These are phyloP conservation scores for Aspergillus sparsus DNA, from an alignment of 495 filamentous ascomycete species.

Conservation along the genomic window DNA sequence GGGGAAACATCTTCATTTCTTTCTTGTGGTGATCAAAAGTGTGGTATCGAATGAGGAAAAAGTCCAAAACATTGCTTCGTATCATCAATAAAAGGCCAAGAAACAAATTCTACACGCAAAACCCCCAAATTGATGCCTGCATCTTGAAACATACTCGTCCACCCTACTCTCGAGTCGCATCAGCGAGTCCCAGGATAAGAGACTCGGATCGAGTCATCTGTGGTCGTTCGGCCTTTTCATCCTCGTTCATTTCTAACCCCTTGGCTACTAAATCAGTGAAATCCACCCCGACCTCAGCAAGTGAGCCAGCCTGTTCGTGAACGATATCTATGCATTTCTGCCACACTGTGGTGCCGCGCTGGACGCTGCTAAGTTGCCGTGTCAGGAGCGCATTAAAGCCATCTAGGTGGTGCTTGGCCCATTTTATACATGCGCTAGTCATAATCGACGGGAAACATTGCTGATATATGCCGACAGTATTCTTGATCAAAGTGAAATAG, in stretches of 20 bases:
- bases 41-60: too few relatives aligned
- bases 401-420: conserved; percentile 91
- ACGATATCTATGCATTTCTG: conserved; percentile 81
- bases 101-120: not conserved
- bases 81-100: too few relatives aligned
- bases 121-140: not conserved
- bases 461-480: conserved; percentile 86
- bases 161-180: conserved; percentile 16
- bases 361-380: conserved; percentile 80
- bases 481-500: conserved; percentile 90
- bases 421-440: conserved; percentile 91
- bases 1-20: too few relatives aligned
- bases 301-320: conserved; percentile 72
- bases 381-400: conserved; percentile 81
- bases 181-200: conserved; percentile 27
- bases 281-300: conserved; percentile 86
- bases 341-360: conserved; percentile 69
- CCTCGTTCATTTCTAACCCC: conserved; percentile 37
- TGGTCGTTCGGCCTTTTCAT: conserved; percentile 28
- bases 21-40: too few relatives aligned
- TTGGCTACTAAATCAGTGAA: conserved; percentile 70
- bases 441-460: conserved; percentile 82
- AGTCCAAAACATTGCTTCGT: too few relatives aligned
- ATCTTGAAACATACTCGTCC: not conserved
- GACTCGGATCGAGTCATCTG: conserved; percentile 32